phyloP scores from a whole-genome alignment of 176 grass and related monocot species.

The Carex scoparia region DNA sequence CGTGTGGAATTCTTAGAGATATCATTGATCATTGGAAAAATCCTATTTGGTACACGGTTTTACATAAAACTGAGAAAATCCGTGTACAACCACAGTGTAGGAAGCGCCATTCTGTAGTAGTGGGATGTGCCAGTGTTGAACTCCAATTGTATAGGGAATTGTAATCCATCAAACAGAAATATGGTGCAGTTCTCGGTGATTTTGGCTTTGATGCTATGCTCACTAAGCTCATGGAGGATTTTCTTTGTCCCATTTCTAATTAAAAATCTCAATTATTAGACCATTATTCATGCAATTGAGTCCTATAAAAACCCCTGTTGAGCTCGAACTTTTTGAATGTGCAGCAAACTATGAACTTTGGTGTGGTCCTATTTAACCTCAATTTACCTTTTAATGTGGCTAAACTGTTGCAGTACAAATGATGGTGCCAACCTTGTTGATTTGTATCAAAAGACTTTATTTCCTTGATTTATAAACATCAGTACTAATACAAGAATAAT shows the following conservation, averaged over 20 bases:
- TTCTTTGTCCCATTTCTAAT: constrained; percentile 70
- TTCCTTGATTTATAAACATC: neutral
- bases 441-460: neutral
- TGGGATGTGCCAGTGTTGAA: too few relatives aligned
- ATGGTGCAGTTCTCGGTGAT: constrained; percentile 95
- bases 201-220: constrained; percentile 94
- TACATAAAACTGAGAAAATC: too few relatives aligned
- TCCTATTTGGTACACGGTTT: too few relatives aligned
- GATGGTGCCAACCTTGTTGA: neutral
- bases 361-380: neutral
- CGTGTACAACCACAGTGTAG: too few relatives aligned
- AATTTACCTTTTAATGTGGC: neutral
- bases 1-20: too few relatives aligned
- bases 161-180: constrained; percentile 21
- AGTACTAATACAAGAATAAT: neutral
- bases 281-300: neutral
- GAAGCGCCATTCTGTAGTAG: too few relatives aligned
- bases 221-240: constrained; percentile 87
- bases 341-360: neutral
- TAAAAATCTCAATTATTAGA: neutral
- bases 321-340: neutral
- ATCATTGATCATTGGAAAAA: too few relatives aligned
- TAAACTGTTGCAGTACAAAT: neutral
- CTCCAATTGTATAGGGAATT: too few relatives aligned
- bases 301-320: constrained; percentile 9